Evolutionary conservation across 768 basidiomycete genomes (phyloP).

Genomic region (Lactifluus subvellereus): DNA sequence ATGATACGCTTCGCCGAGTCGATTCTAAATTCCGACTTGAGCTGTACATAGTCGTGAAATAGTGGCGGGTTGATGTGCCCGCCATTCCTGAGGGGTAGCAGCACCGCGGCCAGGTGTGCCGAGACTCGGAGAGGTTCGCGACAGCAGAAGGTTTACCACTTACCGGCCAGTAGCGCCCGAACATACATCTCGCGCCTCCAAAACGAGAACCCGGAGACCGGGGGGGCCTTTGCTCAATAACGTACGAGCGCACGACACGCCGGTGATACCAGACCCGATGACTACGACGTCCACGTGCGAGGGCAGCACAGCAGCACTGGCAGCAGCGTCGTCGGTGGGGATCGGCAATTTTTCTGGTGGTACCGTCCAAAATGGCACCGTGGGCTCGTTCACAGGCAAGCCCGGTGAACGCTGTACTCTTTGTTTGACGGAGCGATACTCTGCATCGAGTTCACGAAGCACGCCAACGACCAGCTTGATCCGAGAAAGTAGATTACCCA

Average conservation of each 20-base stretch:
- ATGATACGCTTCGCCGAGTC: conserved; percentile 47
- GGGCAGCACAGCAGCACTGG: conserved; percentile 31
- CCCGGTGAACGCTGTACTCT: conserved; percentile 42
- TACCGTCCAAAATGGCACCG: conserved; percentile 57
- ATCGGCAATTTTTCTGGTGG: conserved; percentile 45
- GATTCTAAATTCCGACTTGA: conserved; percentile 44
- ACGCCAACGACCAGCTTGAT: neutral
- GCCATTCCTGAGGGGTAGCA: conserved; percentile 46
- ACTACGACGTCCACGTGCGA: conserved; percentile 60
- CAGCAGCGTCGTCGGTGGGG: conserved; percentile 21
- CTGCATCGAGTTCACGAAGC: conserved; percentile 2
- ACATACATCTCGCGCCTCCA: conserved; percentile 76
- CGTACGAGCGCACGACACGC: conserved; percentile 52
- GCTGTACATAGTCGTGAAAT: conserved; percentile 50
- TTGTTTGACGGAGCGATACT: conserved; percentile 15
- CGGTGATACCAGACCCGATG: conserved; percentile 75
- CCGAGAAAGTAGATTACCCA: conserved; percentile 16
- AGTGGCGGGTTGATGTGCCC: conserved; percentile 59
- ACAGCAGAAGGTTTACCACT: conserved; percentile 14
- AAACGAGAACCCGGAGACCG: conserved; percentile 50
- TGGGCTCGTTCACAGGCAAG: conserved; percentile 50
- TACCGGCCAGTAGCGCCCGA: conserved; percentile 71
- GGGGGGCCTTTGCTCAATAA: conserved; percentile 37
- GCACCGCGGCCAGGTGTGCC: neutral
- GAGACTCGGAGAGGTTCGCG: neutral